A percentile compares a stretch with the other conserved stretches of the same genome.
These are phyloP conservation scores for Malassezia psittaci DNA, from an alignment of 1,284 basidiomycete species.

Conservation along the genomic window DNA sequence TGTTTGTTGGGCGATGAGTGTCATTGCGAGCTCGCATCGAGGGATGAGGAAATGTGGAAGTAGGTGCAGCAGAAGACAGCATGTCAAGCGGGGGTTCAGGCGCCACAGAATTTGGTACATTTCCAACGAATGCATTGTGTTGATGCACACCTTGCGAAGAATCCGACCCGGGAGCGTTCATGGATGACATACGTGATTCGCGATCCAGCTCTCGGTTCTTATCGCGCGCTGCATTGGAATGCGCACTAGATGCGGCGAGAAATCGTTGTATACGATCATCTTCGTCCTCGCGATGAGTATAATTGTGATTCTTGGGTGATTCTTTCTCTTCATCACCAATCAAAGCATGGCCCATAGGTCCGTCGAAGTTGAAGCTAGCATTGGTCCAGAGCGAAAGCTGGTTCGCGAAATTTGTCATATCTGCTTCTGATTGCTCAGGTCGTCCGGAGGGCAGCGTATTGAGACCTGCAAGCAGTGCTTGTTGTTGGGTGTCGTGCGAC, in stretches of 20 bases:
- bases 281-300: constrained; percentile 25
- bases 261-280: constrained; percentile 21
- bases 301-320: constrained; percentile 25
- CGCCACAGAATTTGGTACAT: background rate
- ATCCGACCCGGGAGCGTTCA: background rate
- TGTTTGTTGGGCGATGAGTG: no score
- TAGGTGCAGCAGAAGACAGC: no score
- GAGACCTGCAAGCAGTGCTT: constrained; percentile 4
- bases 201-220: constrained; percentile 14
- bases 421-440: background rate
- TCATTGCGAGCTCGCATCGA: no score
- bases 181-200: background rate
- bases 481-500: background rate
- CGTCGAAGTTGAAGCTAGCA: constrained; percentile 46
- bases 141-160: no score
- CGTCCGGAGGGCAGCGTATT: background rate
- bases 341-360: constrained; percentile 44
- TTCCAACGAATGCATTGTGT: background rate
- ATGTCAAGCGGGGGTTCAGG: no score
- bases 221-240: constrained; percentile 18
- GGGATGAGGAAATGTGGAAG: no score
- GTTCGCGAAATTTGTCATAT: constrained; percentile 35
- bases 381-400: constrained; percentile 47
- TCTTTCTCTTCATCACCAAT: constrained; percentile 45
- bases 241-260: constrained; percentile 11